phyloP scores from a whole-genome alignment of 371 early-diverging fungal genomes.

The Rhizopus delemar region DNA sequence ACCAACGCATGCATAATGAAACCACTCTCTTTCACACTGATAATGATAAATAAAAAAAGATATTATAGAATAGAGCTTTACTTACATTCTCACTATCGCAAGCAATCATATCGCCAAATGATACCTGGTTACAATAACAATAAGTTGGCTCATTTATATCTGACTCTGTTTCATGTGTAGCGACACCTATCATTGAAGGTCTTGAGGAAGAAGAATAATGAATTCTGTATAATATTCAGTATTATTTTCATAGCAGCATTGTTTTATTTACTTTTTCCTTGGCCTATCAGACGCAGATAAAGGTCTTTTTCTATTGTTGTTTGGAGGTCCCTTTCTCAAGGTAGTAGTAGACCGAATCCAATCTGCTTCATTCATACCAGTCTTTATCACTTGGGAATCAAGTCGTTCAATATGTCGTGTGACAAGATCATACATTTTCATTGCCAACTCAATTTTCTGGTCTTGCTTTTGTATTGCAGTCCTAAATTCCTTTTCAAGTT shows the following conservation, averaged over 20 bases:
- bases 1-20: conserved; percentile 88
- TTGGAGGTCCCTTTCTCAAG: conserved; percentile 6
- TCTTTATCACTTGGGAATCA: conserved; percentile 35
- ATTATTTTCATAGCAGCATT: not conserved
- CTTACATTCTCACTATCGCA: conserved; percentile 85
- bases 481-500: conserved; percentile 34
- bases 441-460: conserved; percentile 37
- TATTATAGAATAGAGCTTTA: not conserved
- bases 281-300: not conserved
- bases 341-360: conserved; percentile 16
- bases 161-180: conserved; percentile 61
- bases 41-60: not conserved
- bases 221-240: conserved; percentile 16
- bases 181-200: conserved; percentile 10
- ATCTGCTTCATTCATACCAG: conserved; percentile 26
- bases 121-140: conserved; percentile 89
- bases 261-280: conserved; percentile 14
- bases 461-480: conserved; percentile 40
- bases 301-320: not conserved
- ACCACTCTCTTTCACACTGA: conserved; percentile 88
- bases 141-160: conserved; percentile 92
- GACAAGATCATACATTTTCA: conserved; percentile 40
- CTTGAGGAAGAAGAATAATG: conserved; percentile 33
- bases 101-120: conserved; percentile 93
- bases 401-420: conserved; percentile 39